Base-by-base conservation (phyloP, 768 basidiomycete species). In the Suillus tomentosus region DNA sequence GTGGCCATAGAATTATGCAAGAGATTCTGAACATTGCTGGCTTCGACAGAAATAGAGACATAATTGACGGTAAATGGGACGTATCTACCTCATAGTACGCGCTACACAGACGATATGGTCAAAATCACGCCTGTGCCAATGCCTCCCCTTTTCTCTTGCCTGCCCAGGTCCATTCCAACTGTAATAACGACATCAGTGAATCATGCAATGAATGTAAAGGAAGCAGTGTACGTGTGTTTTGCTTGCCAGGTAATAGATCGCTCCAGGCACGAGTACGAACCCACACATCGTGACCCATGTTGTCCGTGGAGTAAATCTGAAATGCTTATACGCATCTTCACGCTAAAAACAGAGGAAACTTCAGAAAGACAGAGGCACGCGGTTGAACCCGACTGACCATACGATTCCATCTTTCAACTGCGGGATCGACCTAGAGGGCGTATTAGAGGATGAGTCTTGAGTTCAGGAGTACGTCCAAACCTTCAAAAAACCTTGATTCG, bases 1-100 rank as follows among this genome's bases (percentile, higher is more conserved):
- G 80, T 88, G 27, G 96, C 96, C 14, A 96, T 99, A 78, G 89
- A 91, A 74, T 74, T 96, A 60, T 95, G 93, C 80, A 95, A 92
- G 79, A 82, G 87, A 70, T 73, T 96, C 62, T 97, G 80, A 79
- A 64, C 37, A 14, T 34, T 14, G 8, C 13, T 31, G 24, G 42
- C 9, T 40, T 39, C 19, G 11, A 42, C 27, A 42, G 17, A 34
- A 34, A 56, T 37, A n/a, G 34, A 19, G 60, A 14, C 13, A 27
- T 56, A 19, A 13, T 36, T 51, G 15, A 24, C 3, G 3, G 31
- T 11, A 10, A 10, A 34, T 53, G 5, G 15, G 15, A 27, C 19
- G 1, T 24, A 60, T 61, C 56, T 36, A 37, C 8, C 19, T 61
- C 13, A 42, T 8, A 5, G 37, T n/a, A 42, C 9, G n/a, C 34